Conservation (phyloP, 345 rosid species). For the Raphanus raphanistrum region DNA sequence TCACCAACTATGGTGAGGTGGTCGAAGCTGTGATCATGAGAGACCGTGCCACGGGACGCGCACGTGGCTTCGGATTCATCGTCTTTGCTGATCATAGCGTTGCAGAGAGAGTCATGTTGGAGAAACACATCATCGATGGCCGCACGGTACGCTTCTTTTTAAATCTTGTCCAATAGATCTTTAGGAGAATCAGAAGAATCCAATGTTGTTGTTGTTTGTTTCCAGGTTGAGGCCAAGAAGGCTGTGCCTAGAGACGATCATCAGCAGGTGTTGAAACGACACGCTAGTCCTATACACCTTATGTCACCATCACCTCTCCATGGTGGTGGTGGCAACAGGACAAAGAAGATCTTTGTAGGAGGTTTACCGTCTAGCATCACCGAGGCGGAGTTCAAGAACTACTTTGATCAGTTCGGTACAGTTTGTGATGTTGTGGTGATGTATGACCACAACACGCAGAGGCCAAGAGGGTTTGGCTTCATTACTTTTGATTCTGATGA, state of each 20-base stretch:
- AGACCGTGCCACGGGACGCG: conserved; percentile 94
- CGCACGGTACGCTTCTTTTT: conserved; percentile 52
- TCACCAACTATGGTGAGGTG: conserved; percentile 79
- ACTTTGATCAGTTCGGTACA: conserved; percentile 84
- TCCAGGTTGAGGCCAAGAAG: conserved; percentile 96
- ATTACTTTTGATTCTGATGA: conserved; percentile 89
- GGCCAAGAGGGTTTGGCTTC: conserved; percentile 99
- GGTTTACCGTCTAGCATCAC: conserved; percentile 78
- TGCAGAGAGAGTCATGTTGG: conserved; percentile 86
- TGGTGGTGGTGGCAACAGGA: conserved; percentile 56
- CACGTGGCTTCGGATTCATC: conserved; percentile 95
- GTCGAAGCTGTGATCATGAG: conserved; percentile 96
- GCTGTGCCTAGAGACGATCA: conserved; percentile 91
- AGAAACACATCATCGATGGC: conserved; percentile 88
- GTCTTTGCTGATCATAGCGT: conserved; percentile 83
- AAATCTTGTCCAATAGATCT: background rate
- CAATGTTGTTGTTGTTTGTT: background rate
- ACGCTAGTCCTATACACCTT: conserved; percentile 44
- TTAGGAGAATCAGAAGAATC: background rate
- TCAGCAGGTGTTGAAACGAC: conserved; percentile 50
- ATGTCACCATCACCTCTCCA: conserved; percentile 36
- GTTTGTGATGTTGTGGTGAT: conserved; percentile 88
- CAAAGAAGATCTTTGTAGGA: conserved; percentile 88
- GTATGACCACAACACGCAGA: conserved; percentile 95
- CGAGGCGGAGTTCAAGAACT: conserved; percentile 62